phyloP scores from a whole-genome alignment of 352 stramenopile genomes.

The Globisporangium rhizosaccharum region DNA sequence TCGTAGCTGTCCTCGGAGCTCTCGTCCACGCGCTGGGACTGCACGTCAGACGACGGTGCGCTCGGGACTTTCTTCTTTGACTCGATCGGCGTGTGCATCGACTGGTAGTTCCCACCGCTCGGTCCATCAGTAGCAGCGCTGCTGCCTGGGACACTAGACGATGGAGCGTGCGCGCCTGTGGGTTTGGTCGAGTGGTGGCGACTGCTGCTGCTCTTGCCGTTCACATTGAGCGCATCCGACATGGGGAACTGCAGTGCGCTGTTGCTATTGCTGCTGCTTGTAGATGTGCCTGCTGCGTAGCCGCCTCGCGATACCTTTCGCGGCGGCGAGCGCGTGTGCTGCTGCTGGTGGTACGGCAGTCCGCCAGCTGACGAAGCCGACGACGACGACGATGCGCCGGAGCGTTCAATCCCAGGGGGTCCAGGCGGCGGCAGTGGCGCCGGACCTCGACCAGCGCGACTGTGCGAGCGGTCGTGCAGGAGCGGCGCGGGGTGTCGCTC shows the following conservation, averaged over 20 bases:
- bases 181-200: neutral
- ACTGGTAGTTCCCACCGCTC: slow-evolving; percentile 26
- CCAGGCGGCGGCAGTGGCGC: slow-evolving; percentile 6
- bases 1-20: slow-evolving; percentile 76
- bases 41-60: slow-evolving; percentile 8
- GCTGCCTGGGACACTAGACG: neutral
- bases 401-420: slow-evolving; percentile 2
- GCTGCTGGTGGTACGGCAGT: neutral
- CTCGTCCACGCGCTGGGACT: slow-evolving; percentile 42
- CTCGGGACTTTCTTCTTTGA: slow-evolving; percentile 24
- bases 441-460: slow-evolving; percentile 4
- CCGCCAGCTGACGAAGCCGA: slow-evolving; percentile 3
- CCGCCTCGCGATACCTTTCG: neutral
- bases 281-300: neutral
- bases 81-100: slow-evolving; percentile 53
- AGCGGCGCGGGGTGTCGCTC: slow-evolving; percentile 11
- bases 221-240: slow-evolving; percentile 8
- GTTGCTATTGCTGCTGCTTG: neutral
- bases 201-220: slow-evolving; percentile 1
- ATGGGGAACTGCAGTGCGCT: slow-evolving; percentile 12
- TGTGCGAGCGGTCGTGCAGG: slow-evolving; percentile 2
- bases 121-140: neutral
- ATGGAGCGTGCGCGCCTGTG: neutral
- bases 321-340: slow-evolving; percentile 4
- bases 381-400: slow-evolving; percentile 1